Base-by-base conservation (phyloP, 768 basidiomycete species). In the Basidioascus undulatus region DNA sequence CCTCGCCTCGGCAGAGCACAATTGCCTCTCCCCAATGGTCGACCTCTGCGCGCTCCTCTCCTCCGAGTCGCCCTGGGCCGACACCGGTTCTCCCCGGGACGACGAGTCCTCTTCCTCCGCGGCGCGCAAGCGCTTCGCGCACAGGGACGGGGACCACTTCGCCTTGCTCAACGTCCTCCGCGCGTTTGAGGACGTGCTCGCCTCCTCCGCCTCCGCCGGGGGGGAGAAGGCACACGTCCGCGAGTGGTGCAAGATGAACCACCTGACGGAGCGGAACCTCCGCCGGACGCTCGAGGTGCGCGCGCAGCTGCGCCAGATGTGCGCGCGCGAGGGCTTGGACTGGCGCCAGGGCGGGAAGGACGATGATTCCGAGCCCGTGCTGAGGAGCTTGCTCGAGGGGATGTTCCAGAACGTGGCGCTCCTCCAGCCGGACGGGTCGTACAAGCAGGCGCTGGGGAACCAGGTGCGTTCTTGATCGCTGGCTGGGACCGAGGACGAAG, bases 81-180 rank as follows among this genome's bases (percentile, higher is more conserved):
- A 43, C 34, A 41, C 34, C 26, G 34, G 15, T 7, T 25, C 45
- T 1, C 7, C 32, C 18, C 16, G 38, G 19, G 66, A 75, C 25
- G 73, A 84, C 19, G 79, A 84, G 31, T 63, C 63, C 8, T 74
- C 76, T 5, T 60, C 67, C 1, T 74, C 74, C 38, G 51, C 41
- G 11, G 72, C 72, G 3, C 69, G 82, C 4, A 59, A 63, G 31
- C 79, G 78, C 57, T 94, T 96, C 55, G 63, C 70, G 6, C 80
- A 87, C 58, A 61, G 72, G 0, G 68, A 72, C 25, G 89, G 92
- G 5, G 92, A 98, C 57, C 92, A 98, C 57, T 62, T 87, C 47
- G 87, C 81, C 18, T 66, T 78, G 41, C 67, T 94, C 47, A 87
- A 87, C 49, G 74, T 74, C n/a, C 62, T 87, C 20, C 67, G 71